Evolutionary conservation across 768 basidiomycete species (phyloP).

Genomic region (Amanita rimosa): DNA sequence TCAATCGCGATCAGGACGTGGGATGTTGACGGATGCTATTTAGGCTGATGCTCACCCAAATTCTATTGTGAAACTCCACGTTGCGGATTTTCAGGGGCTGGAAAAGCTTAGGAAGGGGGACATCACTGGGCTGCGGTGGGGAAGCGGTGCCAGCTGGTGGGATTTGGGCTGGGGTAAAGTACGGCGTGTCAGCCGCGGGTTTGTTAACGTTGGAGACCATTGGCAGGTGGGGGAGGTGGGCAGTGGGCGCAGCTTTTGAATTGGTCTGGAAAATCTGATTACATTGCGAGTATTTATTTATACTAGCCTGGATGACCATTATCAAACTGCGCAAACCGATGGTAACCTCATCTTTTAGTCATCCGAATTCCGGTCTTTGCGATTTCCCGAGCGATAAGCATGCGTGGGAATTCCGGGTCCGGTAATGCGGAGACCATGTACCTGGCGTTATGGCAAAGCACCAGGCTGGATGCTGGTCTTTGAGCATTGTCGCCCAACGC

Average conservation of each 20-base stretch:
- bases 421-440: no score
- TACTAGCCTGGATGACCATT: no score
- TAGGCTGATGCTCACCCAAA: slow-evolving; percentile 27
- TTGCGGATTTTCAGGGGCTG: slow-evolving; percentile 44
- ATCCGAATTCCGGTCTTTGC: no score
- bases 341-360: no score
- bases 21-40: background rate
- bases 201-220: background rate
- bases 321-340: no score
- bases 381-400: no score
- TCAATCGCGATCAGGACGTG: background rate
- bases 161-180: slow-evolving; percentile 1
- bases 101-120: slow-evolving; percentile 24
- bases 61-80: slow-evolving; percentile 41
- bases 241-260: background rate
- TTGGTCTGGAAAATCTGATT: no score
- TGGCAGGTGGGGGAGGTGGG: background rate
- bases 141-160: slow-evolving; percentile 5
- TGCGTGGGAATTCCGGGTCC: no score
- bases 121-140: background rate
- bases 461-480: no score
- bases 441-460: no score
- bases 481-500: no score
- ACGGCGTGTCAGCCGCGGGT: slow-evolving; percentile 1
- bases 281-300: no score